Percentiles rank a stretch among this genome's conserved stretches.
Conservation (phyloP, 345 rosid genomes). For the Gossypioides kirkii region DNA sequence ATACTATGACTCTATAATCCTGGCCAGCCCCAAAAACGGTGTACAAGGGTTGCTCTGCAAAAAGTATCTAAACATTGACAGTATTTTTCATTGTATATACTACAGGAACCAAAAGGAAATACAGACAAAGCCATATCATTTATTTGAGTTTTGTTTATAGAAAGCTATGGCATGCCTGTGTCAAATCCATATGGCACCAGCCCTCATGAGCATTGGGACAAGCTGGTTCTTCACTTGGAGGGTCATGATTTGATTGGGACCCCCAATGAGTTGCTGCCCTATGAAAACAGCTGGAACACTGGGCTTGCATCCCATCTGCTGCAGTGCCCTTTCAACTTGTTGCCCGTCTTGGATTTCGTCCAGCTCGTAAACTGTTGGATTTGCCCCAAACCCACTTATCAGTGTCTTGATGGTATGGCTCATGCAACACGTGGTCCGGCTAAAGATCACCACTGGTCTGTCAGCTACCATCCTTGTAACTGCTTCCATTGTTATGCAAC, state of each 20-base stretch:
- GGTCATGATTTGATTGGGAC: conserved; percentile 68
- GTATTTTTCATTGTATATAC: background rate
- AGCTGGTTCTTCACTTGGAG: conserved; percentile 66
- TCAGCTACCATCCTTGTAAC: conserved; percentile 52
- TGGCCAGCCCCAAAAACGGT: conserved; percentile 10
- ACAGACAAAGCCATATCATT: background rate
- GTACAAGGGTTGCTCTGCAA: conserved; percentile 15
- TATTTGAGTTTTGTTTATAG: background rate
- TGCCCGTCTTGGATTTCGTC: conserved; percentile 54
- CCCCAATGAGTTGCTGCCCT: conserved; percentile 64
- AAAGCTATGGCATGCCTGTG: background rate
- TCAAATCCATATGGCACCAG: conserved; percentile 87
- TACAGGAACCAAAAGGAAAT: background rate
- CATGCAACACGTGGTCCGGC: conserved; percentile 75
- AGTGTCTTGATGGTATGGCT: conserved; percentile 63
- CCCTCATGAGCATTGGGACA: conserved; percentile 53
- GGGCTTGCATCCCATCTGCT: conserved; percentile 54
- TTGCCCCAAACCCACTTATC: conserved; percentile 65
- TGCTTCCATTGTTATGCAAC: conserved; percentile 30
- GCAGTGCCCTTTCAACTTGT: conserved; percentile 53
- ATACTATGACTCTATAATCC: background rate
- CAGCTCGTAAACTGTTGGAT: conserved; percentile 64
- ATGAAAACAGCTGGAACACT: conserved; percentile 81
- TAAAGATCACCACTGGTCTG: conserved; percentile 81
- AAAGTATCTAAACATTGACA: background rate